phyloP scores from a whole-genome alignment of 73 alveolate species.

The Paramecium sonneborni region DNA sequence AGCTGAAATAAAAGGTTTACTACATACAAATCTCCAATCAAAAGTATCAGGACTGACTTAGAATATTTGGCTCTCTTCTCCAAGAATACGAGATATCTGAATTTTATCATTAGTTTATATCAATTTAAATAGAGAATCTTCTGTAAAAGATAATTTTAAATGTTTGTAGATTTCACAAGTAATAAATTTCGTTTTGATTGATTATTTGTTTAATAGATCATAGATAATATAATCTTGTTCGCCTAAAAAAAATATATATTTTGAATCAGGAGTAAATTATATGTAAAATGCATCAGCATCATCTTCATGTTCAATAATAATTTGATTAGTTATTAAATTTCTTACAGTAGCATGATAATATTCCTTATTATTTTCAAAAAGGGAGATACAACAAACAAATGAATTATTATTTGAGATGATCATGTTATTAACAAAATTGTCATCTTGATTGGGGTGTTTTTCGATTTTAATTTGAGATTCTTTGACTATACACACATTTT shows the following conservation, averaged over 20 bases:
- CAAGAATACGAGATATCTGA: neutral
- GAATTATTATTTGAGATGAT: neutral
- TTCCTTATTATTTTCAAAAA: neutral
- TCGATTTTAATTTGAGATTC: neutral
- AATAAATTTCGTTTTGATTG: neutral
- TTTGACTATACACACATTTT: neutral
- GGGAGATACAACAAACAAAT: neutral
- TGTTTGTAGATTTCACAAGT: neutral
- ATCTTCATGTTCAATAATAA: neutral
- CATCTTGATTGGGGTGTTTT: neutral
- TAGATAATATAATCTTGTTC: neutral
- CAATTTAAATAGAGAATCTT: neutral
- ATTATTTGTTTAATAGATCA: neutral
- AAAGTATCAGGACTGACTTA: neutral
- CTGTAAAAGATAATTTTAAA: neutral
- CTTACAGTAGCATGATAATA: neutral
- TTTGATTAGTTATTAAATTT: neutral
- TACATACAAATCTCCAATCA: neutral
- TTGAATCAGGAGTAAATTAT: neutral
- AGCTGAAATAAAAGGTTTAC: neutral
- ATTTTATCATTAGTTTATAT: neutral
- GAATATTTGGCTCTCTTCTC: neutral
- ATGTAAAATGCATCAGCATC: neutral
- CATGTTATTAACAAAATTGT: neutral
- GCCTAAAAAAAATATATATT: neutral